Evolutionary conservation across 345 rosid species (phyloP).

Genomic region (Angophora floribunda): DNA sequence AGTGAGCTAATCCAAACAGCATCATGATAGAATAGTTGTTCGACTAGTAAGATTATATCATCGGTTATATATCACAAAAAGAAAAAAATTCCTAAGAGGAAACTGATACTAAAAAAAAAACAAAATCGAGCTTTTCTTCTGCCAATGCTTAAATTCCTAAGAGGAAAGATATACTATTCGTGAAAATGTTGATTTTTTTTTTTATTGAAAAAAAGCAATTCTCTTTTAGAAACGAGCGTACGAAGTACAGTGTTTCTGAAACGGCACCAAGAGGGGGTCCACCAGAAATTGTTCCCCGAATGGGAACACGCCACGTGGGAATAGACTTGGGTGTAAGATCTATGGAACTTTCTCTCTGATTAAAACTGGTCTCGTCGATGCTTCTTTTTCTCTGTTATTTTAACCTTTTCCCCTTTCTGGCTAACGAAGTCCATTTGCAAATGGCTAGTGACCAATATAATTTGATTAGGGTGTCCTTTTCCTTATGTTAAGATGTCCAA

Average conservation of each 20-base stretch:
- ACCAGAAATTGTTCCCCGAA: slow-evolving; percentile 1
- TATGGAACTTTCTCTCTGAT: background rate
- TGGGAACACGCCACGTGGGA: slow-evolving; percentile 5
- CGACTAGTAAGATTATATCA: background rate
- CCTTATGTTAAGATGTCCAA: too few species aligned
- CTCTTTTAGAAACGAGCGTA: background rate
- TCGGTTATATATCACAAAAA: background rate
- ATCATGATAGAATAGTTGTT: background rate
- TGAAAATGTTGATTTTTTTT: too few species aligned
- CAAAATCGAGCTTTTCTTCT: background rate
- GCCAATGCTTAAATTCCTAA: background rate
- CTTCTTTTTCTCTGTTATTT: background rate
- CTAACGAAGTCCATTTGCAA: background rate
- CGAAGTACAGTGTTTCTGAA: background rate
- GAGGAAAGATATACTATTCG: too few species aligned
- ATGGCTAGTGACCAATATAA: background rate
- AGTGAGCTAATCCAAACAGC: background rate
- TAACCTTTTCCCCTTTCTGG: background rate
- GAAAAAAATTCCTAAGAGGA: background rate
- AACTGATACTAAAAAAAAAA: background rate
- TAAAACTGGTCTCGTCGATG: background rate
- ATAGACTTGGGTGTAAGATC: too few species aligned
- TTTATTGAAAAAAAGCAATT: background rate
- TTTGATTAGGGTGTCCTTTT: background rate
- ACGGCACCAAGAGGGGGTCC: background rate